Evolutionary conservation across 495 filamentous ascomycete genomes (phyloP).

Genomic region (Aspergillus ellipticus): DNA sequence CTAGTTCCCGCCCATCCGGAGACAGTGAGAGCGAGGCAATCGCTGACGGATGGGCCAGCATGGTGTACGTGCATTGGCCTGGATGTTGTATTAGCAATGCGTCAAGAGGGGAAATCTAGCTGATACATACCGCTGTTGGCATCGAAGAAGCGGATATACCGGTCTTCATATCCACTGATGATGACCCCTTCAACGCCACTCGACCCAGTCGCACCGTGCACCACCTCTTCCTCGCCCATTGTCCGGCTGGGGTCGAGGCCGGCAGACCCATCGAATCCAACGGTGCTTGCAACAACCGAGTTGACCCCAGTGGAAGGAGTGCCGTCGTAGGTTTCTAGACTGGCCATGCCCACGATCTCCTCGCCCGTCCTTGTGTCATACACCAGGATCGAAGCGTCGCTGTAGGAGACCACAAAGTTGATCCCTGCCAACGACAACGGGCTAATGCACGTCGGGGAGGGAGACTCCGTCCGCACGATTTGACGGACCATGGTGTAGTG

Average conservation of each 20-base stretch:
- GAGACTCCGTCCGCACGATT: conserved; percentile 66
- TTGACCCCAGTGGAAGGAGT: conserved; percentile 82
- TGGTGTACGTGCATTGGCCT: conserved; percentile 99
- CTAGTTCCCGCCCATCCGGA: conserved; percentile 89
- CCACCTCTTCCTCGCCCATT: conserved; percentile 61
- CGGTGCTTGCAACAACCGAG: conserved; percentile 81
- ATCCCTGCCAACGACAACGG: conserved; percentile 82
- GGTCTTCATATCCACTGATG: conserved; percentile 93
- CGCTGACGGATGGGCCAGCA: conserved; percentile 91
- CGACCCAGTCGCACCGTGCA: conserved; percentile 78
- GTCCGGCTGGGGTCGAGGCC: conserved; percentile 61
- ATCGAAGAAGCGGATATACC: conserved; percentile 94
- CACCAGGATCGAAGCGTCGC: conserved; percentile 83
- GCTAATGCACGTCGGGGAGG: conserved; percentile 87
- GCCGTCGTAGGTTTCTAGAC: conserved; percentile 86
- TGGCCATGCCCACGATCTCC: conserved; percentile 87
- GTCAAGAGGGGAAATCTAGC: neutral
- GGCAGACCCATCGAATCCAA: conserved; percentile 67
- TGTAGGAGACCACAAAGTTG: conserved; percentile 88
- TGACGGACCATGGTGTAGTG: conserved; percentile 74
- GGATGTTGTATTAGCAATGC: conserved; percentile 29
- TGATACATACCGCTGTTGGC: conserved; percentile 86
- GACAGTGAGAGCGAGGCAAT: conserved; percentile 88
- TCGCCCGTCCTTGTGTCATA: conserved; percentile 91
- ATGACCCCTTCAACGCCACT: conserved; percentile 87